Conservation (phyloP, 1,284 basidiomycete species). For the Amylostereum chailletii region DNA sequence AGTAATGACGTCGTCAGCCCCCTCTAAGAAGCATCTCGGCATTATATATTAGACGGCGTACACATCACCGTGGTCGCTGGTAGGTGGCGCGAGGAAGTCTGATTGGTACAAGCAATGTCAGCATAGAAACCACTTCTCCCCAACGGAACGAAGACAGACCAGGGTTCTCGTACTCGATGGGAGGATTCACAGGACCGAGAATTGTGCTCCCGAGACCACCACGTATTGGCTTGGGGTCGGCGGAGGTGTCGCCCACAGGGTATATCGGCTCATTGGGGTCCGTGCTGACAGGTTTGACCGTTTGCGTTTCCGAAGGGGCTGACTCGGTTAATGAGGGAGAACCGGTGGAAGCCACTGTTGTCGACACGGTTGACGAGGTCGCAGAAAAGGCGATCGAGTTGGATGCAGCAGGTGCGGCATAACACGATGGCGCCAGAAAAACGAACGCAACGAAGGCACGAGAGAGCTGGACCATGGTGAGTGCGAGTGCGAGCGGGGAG, state of each 20-base stretch:
- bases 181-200: constrained; percentile 47
- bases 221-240: constrained; percentile 26
- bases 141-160: too few species aligned
- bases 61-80: constrained; percentile 58
- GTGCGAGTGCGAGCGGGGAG: too few species aligned
- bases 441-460: too few species aligned
- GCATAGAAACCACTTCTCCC: too few species aligned
- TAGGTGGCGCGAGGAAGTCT: constrained; percentile 55
- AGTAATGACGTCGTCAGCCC: too few species aligned
- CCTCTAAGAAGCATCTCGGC: too few species aligned
- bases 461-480: too few species aligned
- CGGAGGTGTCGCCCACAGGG: constrained; percentile 20
- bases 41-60: constrained; percentile 22
- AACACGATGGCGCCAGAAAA: too few species aligned
- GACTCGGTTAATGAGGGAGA: background rate
- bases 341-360: background rate
- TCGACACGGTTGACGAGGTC: background rate
- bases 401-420: too few species aligned
- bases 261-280: constrained; percentile 43
- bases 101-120: too few species aligned
- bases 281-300: constrained; percentile 38
- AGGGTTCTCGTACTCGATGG: constrained; percentile 47
- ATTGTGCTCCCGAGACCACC: constrained; percentile 40
- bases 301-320: constrained; percentile 13
- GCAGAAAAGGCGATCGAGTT: background rate